These are phyloP conservation scores for Bifiguratus adelaidae DNA, from an alignment of 192 early-diverging fungal species.

Conservation along the genomic window DNA sequence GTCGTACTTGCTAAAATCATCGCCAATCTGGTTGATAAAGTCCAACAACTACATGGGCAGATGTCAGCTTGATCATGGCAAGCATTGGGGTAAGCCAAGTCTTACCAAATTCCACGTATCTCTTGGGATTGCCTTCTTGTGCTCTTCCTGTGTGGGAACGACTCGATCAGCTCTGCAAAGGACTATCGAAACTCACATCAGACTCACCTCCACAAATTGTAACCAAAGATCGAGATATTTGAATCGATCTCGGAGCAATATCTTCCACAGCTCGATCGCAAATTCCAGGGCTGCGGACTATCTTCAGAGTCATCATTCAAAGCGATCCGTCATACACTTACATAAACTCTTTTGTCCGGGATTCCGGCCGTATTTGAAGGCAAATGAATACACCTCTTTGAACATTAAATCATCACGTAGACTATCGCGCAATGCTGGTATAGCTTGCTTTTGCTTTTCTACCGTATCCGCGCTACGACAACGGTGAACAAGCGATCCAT, in stretches of 20 bases:
- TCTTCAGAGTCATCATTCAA: too few species aligned
- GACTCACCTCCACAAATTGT: constrained; percentile 45
- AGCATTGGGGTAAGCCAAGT: background rate
- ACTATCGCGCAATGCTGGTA: constrained; percentile 29
- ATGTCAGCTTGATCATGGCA: background rate
- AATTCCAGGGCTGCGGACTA: constrained; percentile 48
- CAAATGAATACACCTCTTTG: constrained; percentile 63
- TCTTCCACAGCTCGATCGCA: constrained; percentile 64
- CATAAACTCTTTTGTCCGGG: constrained; percentile 69
- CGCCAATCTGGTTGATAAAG: constrained; percentile 51
- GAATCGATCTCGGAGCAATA: constrained; percentile 52
- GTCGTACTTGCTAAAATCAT: constrained; percentile 58
- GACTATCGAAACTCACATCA: background rate
- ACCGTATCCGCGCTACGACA: too few species aligned
- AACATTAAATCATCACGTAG: constrained; percentile 44
- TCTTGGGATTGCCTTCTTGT: constrained; percentile 66
- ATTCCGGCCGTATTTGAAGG: constrained; percentile 61
- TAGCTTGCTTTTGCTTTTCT: constrained; percentile 45
- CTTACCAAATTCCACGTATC: constrained; percentile 78
- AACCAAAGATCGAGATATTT: constrained; percentile 56
- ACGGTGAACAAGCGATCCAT: too few species aligned
- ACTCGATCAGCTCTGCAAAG: background rate
- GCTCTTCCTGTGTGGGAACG: constrained; percentile 38
- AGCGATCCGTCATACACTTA: constrained; percentile 13
- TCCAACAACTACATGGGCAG: constrained; percentile 50